Conservation (phyloP, 768 basidiomycete species). For the Lactarius sp. region DNA sequence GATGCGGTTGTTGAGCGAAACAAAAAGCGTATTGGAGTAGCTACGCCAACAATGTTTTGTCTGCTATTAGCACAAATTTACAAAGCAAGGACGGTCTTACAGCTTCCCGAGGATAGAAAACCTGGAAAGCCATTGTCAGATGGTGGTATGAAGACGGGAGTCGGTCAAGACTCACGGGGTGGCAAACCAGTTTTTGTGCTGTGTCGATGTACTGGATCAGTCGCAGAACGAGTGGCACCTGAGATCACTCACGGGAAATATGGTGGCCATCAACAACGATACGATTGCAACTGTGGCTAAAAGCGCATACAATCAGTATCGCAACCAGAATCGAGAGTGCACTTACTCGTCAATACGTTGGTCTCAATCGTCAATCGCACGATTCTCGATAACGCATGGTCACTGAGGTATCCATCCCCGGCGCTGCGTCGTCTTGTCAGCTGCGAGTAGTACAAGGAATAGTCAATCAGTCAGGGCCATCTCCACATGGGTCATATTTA, state of each 20-base stretch:
- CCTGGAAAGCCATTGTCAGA: not conserved
- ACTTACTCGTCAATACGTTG: conserved; percentile 11
- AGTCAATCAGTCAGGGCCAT: not conserved
- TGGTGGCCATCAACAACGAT: not conserved
- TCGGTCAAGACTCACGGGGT: conserved; percentile 7
- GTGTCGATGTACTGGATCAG: not conserved
- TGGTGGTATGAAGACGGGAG: not conserved
- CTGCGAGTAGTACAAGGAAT: not conserved
- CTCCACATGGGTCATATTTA: not conserved
- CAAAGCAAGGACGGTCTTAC: not conserved
- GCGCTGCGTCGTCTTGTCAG: not conserved
- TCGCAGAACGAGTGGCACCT: not conserved
- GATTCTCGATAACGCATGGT: not conserved
- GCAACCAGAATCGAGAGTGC: not conserved
- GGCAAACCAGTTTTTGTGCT: conserved; percentile 11
- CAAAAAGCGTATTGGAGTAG: conserved; percentile 14
- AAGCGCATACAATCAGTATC: not conserved
- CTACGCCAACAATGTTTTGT: not conserved
- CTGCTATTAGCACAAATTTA: not conserved
- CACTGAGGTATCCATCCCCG: not conserved
- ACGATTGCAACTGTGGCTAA: not conserved
- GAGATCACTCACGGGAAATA: conserved; percentile 3
- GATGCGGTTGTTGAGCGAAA: conserved; percentile 18
- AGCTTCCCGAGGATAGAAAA: conserved; percentile 7
- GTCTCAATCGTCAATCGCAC: conserved; percentile 12